Percentiles rank a stretch among this genome's conserved stretches.
These are phyloP conservation scores for Backusella tarrabulga DNA, from an alignment of 192 early-diverging fungal species.

Conservation along the genomic window DNA sequence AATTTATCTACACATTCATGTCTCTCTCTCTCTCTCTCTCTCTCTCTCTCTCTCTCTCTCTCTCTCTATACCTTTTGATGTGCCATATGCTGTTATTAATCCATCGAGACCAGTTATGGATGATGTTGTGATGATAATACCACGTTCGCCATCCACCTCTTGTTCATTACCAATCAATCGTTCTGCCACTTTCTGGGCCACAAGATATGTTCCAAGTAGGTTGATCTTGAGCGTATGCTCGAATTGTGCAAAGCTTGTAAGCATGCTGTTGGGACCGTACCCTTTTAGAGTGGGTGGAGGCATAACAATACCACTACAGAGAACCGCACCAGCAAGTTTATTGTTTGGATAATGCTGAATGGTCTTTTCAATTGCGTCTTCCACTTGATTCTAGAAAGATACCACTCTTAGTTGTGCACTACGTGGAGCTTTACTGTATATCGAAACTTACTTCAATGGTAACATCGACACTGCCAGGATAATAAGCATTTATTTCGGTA, in stretches of 20 bases:
- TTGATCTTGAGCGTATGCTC: conserved; percentile 24
- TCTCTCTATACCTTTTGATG: conserved; percentile 25
- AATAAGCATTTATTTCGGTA: conserved; percentile 1
- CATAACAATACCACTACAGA: conserved; percentile 22
- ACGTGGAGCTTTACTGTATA: neutral
- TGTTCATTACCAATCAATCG: conserved; percentile 12
- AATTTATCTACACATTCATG: neutral
- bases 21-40: neutral
- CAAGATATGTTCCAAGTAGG: conserved; percentile 28
- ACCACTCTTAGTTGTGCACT: neutral
- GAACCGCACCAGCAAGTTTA: conserved; percentile 14
- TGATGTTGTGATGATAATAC: conserved; percentile 28
- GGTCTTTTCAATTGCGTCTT: conserved; percentile 7
- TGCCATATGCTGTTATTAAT: conserved; percentile 21
- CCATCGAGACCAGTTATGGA: conserved; percentile 35
- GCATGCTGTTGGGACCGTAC: conserved; percentile 16
- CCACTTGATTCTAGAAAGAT: conserved; percentile 11
- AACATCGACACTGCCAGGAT: conserved; percentile 19
- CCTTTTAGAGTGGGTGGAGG: neutral
- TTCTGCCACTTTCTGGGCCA: conserved; percentile 21
- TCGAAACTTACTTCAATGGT: conserved; percentile 8
- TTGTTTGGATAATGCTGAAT: neutral
- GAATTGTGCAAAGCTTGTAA: conserved; percentile 26
- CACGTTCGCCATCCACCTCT: conserved; percentile 27
- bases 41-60: neutral